phyloP scores from a whole-genome alignment of 148 eudicot genomes.

The Vaccinium vitisidaea region DNA sequence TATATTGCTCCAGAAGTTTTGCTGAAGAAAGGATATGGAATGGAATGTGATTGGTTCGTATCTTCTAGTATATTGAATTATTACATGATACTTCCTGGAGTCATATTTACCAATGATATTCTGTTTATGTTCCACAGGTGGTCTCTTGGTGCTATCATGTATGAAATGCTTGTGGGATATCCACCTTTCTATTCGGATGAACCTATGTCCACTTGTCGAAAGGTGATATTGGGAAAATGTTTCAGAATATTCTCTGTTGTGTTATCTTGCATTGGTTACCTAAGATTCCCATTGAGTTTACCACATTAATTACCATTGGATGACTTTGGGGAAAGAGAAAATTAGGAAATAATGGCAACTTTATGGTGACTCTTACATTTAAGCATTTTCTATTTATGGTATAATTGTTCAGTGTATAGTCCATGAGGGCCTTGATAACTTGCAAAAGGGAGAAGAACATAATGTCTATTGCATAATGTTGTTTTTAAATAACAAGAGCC shows the following conservation, averaged over 20 bases:
- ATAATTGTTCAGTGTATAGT: not conserved
- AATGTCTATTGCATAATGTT: too few relatives aligned
- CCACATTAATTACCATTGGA: not conserved
- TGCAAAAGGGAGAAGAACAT: too few relatives aligned
- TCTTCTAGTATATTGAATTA: slow-evolving; percentile 16
- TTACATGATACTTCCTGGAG: not conserved
- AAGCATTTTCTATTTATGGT: not conserved
- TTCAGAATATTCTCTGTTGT: not conserved
- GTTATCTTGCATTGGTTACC: slow-evolving; percentile 7
- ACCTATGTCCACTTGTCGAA: slow-evolving; percentile 97
- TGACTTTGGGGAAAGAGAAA: not conserved
- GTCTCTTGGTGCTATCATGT: slow-evolving; percentile 99
- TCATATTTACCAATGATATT: slow-evolving; percentile 10
- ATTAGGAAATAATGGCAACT: not conserved
- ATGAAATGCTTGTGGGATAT: slow-evolving; percentile 99
- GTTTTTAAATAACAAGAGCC: too few relatives aligned
- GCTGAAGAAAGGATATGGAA: slow-evolving; percentile 96
- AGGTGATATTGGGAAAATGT: slow-evolving; percentile 52
- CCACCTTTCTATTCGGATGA: slow-evolving; percentile 99
- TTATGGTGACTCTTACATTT: not conserved
- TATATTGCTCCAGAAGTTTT: slow-evolving; percentile 99
- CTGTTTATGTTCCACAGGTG: slow-evolving; percentile 52
- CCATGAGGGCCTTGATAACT: not conserved
- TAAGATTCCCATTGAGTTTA: not conserved
- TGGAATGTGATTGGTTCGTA: slow-evolving; percentile 98